Evolutionary conservation across 1,284 basidiomycete genomes (phyloP), one percentile per base, ranked within the genome.

Genomic region (Ustilago hordei): DNA sequence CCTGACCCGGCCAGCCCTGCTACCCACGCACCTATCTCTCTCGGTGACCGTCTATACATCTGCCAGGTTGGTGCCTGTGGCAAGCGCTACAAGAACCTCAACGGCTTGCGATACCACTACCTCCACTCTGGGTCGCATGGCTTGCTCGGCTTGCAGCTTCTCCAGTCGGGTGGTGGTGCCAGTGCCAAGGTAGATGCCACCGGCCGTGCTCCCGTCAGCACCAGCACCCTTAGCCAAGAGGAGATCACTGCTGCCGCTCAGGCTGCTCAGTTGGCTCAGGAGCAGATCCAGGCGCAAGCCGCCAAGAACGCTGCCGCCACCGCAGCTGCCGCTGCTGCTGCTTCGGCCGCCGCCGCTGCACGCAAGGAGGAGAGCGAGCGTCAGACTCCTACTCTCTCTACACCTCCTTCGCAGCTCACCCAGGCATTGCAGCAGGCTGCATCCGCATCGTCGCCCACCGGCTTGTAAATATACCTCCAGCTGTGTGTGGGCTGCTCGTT

Each of bases 51-150:
- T 19, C 71, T 74, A 43, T 85, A 85, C 71, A 79, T 85, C 34
- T 85, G 84, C 71, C 84, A 85, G 61, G 84, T 85, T 9, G 87
- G 86, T 53, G 85, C 83, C 36, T 99, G 96, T 86, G 91, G 91
- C 83, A 91, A 97, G 86, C 88, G 96, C 81, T 99, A 98, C 89
- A 95, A 98, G 90, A 98, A 98, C 67, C 69, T 86, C 54, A 85
- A 85, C 64, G 85, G 85, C 13, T 66, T 82, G 87, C 88, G 93
- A 83, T 98, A 99, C 81, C 95, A 99, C 87, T 98, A 98, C 87
- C 92, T 95, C 85, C 95, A 98, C 87, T 94, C 93, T 36, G 95
- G 96, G 17, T 95, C 95, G 63, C 96, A 98, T 87, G 67, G 86
- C 87, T 9, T 81, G 79, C 39, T 87, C 87, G 78, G 85, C 31